Base-by-base conservation (phyloP, 768 basidiomycete species). In the Kockovaella imperatae region DNA sequence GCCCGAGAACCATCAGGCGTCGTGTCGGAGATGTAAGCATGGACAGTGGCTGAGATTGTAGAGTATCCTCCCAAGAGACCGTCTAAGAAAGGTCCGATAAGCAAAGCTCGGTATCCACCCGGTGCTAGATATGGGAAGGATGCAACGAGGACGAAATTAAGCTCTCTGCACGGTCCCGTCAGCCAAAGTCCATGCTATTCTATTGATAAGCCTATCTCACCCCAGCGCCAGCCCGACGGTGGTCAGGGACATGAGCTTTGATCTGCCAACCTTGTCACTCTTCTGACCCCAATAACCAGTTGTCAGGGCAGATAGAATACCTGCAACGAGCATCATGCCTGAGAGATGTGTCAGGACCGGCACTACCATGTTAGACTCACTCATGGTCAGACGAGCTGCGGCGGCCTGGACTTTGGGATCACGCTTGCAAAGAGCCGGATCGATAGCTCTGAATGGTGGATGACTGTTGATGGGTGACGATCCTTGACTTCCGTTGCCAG, bases 241-340 rank as follows among this genome's bases (percentile, higher is more conserved):
- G 30, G 83, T 78, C 14, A 80, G 68, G 2, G 79, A 78, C 48
- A 91, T 78, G 35, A 91, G 79, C 21, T 77, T 78, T 40, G 83
- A 88, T 29, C 89, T 77, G 8, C 89, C 89, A 54, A 81, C 73
- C 7, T 75, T 71, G 66, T 91, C 88, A 8, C 85, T 83, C 34
- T 82, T 78, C 41, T 80, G 78, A 43, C 86, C 86, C 89, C 89
- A 95, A 73, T 83, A 85, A 0, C 84, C 86, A 0, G 87, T 87
- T 3, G 84, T 86, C 39, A 87, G 72, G 1, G 86, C 86, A 43
- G 85, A 84, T 32, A 95, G 75, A 5, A 79, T 64, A 43, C 86
- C 87, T 81, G 85, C 84, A 7, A 77, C 77, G 10, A 84, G 81
- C 2, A 82, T 82, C 69, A 91, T 80, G 18, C 77, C 84, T 87